Base-by-base conservation (phyloP, 192 early-diverging fungal species). In the Gryganskiella cystojenkinii region DNA sequence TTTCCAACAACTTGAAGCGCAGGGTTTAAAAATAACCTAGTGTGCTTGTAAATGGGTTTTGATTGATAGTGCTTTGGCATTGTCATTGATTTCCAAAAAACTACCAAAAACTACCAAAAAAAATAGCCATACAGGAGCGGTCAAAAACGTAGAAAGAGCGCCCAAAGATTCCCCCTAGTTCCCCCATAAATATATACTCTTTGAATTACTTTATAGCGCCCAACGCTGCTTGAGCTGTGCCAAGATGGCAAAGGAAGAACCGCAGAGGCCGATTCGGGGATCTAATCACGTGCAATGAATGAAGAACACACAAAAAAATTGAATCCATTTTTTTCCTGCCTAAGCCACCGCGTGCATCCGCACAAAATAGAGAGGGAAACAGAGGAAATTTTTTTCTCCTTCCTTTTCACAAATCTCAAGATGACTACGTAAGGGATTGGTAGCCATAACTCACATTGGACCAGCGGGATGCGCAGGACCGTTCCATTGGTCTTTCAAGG, bases 1-100 rank as follows among this genome's bases (percentile, higher is more conserved):
- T 97, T 70, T 92, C 88, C 64, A 89, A 69, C 73, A 89, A 86
- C 69, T 81, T 88, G 82, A 88, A 88, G 81, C 71, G 68, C 59
- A 81, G 65, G 58, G 56, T 57, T 45, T 84, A 81, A 83, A 52
- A 3, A 22, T 20, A 45, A 22, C 28, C 33, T 3, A 49, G 20
- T 27, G 40, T 3, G 33, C 28, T 34, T 57, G 25, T 14, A 46
- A 43, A 22, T 55, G 24, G 44, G 37, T 40, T 40, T 40, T 40
- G 7, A 40, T 40, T 4, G 2, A 42, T 22, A 14, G 49, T 22
- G n/a, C n/a, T n/a, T n/a, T n/a, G n/a, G n/a, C 35, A 7, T 33
- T 2, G 35, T 9, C 22, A 52, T 6, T 34, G 24, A 60, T 28
- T 28, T 60, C 40, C 15, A 17, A 63, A 46, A 63, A 56, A 56